These are phyloP conservation scores for Globisporangium nodosum DNA, from an alignment of 352 stramenopile genomes.

Conservation along the genomic window DNA sequence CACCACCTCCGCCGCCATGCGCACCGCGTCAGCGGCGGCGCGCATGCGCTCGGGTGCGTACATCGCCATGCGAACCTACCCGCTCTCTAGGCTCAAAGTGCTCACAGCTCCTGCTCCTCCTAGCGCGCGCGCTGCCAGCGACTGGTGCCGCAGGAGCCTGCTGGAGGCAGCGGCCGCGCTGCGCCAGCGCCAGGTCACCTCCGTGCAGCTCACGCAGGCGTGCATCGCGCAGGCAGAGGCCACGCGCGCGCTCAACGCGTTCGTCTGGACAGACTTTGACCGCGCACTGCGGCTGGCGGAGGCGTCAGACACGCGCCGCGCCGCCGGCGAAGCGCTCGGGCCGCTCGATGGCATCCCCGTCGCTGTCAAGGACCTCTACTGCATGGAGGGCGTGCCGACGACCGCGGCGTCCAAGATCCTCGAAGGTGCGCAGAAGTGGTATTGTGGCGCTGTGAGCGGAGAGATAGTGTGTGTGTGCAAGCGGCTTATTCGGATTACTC, in stretches of 20 bases:
- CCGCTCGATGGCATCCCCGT: constrained; percentile 94
- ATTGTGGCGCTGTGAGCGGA: not conserved
- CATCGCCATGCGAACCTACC: not conserved
- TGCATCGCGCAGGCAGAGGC: constrained; percentile 75
- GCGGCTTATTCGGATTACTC: not conserved
- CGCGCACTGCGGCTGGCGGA: constrained; percentile 58
- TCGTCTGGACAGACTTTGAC: constrained; percentile 68
- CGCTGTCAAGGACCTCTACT: constrained; percentile 96
- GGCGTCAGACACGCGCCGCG: constrained; percentile 74
- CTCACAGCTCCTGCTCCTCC: not conserved
- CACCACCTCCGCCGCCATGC: not conserved
- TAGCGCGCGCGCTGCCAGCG: constrained; percentile 24
- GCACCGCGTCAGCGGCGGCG: not conserved
- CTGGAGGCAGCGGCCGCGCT: constrained; percentile 48
- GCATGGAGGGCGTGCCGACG: constrained; percentile 84
- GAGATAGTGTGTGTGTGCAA: not conserved
- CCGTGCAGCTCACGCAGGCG: constrained; percentile 53
- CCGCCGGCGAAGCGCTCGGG: constrained; percentile 29
- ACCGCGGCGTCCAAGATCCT: constrained; percentile 90
- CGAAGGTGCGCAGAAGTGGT: constrained; percentile 19
- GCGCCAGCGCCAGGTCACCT: constrained; percentile 34
- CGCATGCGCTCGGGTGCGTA: not conserved
- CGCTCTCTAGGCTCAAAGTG: too few species aligned
- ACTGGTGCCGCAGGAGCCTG: constrained; percentile 63
- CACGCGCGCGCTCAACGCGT: constrained; percentile 75